Percentiles rank a stretch among this genome's conserved stretches.
phyloP scores from a whole-genome alignment of 2,329 filamentous ascomycete genomes.

The Xylaria sp. region DNA sequence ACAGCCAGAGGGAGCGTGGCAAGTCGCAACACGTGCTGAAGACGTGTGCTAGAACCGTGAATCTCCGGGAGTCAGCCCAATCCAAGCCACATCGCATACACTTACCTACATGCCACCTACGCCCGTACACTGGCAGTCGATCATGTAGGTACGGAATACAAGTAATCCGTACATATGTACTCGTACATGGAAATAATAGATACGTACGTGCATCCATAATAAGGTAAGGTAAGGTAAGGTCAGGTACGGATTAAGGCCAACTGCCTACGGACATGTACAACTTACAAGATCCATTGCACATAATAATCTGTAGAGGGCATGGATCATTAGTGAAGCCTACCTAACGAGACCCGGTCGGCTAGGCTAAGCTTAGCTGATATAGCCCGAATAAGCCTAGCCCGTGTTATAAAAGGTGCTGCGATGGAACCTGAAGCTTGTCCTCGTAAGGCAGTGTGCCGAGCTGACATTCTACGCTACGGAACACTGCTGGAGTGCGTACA shows the following conservation, averaged over 20 bases:
- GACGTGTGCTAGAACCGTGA: slow-evolving; percentile 4
- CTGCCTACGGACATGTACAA: neutral
- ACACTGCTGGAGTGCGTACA: too few relatives aligned
- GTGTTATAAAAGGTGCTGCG: too few relatives aligned
- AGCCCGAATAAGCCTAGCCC: too few relatives aligned
- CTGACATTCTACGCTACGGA: neutral
- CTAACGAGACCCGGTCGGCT: neutral
- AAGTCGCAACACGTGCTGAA: slow-evolving; percentile 15
- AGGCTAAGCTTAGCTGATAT: too few relatives aligned
- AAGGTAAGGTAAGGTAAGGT: neutral
- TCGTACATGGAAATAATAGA: too few relatives aligned
- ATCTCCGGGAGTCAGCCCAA: slow-evolving; percentile 12
- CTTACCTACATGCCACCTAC: neutral
- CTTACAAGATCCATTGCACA: too few relatives aligned
- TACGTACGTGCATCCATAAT: neutral
- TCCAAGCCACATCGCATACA: slow-evolving; percentile 11
- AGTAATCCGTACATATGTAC: too few relatives aligned
- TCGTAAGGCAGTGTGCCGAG: neutral
- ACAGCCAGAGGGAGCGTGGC: slow-evolving; percentile 1
- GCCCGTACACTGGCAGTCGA: too few relatives aligned
- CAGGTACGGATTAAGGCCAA: neutral
- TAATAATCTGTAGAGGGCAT: too few relatives aligned
- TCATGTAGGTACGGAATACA: too few relatives aligned
- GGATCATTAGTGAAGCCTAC: too few relatives aligned
- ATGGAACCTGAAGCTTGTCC: too few relatives aligned